These are phyloP conservation scores for Clonostachys sp. DNA, from an alignment of 2,329 filamentous ascomycete genomes.

Conservation along the genomic window DNA sequence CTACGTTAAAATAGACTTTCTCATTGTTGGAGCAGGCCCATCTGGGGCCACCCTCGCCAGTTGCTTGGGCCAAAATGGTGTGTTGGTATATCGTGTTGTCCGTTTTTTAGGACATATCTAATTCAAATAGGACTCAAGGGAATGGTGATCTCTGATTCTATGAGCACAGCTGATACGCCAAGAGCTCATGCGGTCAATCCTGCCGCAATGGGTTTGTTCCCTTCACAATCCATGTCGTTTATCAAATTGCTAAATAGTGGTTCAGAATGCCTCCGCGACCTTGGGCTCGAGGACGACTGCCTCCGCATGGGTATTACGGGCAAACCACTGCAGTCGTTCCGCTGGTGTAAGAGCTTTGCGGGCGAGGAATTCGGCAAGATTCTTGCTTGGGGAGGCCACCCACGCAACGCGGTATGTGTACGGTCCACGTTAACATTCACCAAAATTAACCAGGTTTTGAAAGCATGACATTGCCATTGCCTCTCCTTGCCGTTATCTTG, in stretches of 20 bases:
- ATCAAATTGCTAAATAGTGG: background rate
- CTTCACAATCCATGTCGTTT: background rate
- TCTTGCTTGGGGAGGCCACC: background rate
- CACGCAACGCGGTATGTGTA: background rate
- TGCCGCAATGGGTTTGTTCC: background rate
- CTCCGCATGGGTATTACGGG: background rate
- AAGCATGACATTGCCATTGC: background rate
- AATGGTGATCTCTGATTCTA: background rate
- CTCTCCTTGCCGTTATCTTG: conserved; percentile 29
- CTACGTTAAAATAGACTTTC: background rate
- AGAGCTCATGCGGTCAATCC: background rate
- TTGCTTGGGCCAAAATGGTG: background rate
- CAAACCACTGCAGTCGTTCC: background rate
- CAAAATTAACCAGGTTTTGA: background rate
- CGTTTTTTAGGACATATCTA: background rate
- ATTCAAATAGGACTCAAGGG: background rate
- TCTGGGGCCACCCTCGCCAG: background rate
- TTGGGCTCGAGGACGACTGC: background rate
- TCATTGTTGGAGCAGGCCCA: background rate
- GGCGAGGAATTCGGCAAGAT: background rate
- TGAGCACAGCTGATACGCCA: background rate
- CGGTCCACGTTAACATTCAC: background rate
- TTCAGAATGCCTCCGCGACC: background rate
- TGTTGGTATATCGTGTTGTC: background rate
- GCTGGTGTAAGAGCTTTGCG: background rate